phyloP scores from a whole-genome alignment of 1,139 yeast genomes.

The Diutina catenulata region DNA sequence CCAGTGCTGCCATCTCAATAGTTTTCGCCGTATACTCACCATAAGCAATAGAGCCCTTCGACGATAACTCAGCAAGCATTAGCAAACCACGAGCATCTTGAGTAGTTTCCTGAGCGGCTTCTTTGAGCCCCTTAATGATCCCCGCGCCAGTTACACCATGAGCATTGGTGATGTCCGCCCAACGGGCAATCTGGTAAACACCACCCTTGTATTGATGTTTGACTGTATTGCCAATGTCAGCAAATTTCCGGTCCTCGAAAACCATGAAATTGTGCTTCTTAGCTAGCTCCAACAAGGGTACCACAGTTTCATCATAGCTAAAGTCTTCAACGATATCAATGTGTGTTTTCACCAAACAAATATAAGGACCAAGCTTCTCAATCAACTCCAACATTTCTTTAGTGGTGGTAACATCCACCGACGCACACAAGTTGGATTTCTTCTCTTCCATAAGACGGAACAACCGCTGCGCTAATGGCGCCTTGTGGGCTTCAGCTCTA shows the following conservation, averaged over 20 bases:
- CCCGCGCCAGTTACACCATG: constrained; percentile 97
- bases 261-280: constrained; percentile 11
- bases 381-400: constrained; percentile 57
- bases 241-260: constrained; percentile 59
- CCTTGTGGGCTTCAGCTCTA: constrained; percentile 61
- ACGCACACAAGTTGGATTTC: constrained; percentile 86
- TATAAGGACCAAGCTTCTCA: constrained; percentile 79
- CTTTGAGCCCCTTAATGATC: constrained; percentile 76
- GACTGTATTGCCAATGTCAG: constrained; percentile 98
- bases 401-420: constrained; percentile 83
- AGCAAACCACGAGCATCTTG: constrained; percentile 74
- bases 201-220: constrained; percentile 91
- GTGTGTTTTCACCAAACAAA: constrained; percentile 89
- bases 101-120: constrained; percentile 61
- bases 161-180: constrained; percentile 97
- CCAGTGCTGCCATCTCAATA: constrained; percentile 79
- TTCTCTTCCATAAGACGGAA: constrained; percentile 67
- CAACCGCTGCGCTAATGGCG: constrained; percentile 72
- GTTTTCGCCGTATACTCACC: constrained; percentile 85
- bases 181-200: constrained; percentile 72
- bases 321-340: constrained; percentile 89
- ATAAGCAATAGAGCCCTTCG: constrained; percentile 84
- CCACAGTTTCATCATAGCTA: constrained; percentile 63
- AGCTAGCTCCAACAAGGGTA: constrained; percentile 41
- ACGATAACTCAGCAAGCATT: constrained; percentile 92